Evolutionary conservation across 345 rosid genomes (phyloP), one percentile per base, ranked within the genome.

Genomic region (Nephelium lappaceum): DNA sequence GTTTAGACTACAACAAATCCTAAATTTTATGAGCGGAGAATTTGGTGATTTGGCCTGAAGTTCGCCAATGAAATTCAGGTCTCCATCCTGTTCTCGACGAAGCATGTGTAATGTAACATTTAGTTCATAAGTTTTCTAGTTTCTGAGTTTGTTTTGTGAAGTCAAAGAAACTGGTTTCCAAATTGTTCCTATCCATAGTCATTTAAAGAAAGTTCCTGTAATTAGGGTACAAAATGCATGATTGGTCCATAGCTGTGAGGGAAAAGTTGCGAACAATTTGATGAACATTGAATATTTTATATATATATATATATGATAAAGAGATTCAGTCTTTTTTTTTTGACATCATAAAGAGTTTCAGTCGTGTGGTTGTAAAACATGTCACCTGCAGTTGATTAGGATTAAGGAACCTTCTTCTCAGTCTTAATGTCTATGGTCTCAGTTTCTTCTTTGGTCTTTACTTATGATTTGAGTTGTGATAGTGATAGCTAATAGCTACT

Each of bases 201-300:
- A 43, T 47, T 31, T 27, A 45, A 16, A 31, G 27, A 62, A 42
- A 38, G 63, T 12, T 38, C 15, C 58, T 10, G 41, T 39, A 3
- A 11, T 58, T 12, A 0, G 51, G 49, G 31, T 57, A 43, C 16
- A 49, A 31, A 0, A 11, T 57, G 15, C 7, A 58, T 45, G 38
- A 39, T 23, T 58, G n/a, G 31, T 23, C 18, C 55, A 47, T 45
- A 4, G 8, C 67, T 8, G 27, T 41, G 31, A 58, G 67, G 67
- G 67, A 3, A 41, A 15, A 41, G 41, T 12, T 14, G 11, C 23
- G 15, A 43, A 62, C 18, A 21, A 21, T 25, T 45, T 8, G 77
- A 24, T 63, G 41, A 14, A 61, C 69, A 24, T 74, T 74, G 42
- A 25, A 25, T 74, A 45, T 45, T 45, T 43, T n/a, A n/a, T n/a